These are phyloP conservation scores for Cutaneotrichosporon mucoides DNA, from an alignment of 1,284 basidiomycete species.

Conservation along the genomic window DNA sequence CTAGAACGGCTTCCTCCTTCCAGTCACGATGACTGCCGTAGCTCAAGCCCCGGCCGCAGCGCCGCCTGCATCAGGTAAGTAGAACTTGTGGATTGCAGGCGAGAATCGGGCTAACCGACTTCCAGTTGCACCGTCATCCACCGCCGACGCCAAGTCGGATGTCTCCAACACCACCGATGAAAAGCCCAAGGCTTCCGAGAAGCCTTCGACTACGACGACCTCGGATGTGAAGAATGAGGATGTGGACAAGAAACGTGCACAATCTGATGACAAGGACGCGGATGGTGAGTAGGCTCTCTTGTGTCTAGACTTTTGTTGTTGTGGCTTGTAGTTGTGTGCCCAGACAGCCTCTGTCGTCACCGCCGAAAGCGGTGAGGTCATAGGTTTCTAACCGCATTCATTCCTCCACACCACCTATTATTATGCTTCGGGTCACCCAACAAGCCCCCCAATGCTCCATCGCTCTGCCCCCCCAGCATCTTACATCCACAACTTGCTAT, in stretches of 20 bases:
- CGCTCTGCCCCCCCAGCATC: no score
- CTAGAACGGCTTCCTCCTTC: neutral
- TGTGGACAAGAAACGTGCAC: neutral
- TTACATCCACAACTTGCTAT: no score
- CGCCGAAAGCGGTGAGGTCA: neutral
- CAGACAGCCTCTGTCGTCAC: slow-evolving; percentile 4
- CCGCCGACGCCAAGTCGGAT: slow-evolving; percentile 7
- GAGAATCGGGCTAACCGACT: neutral
- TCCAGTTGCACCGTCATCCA: neutral
- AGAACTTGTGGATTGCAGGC: neutral
- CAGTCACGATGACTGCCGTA: slow-evolving; percentile 18
- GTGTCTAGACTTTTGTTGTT: neutral
- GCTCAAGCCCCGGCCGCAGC: slow-evolving; percentile 18
- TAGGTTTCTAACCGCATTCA: neutral
- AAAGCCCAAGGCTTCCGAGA: slow-evolving; percentile 4
- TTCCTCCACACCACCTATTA: no score
- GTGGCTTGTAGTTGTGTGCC: no score
- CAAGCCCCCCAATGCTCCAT: neutral
- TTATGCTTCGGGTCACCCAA: no score
- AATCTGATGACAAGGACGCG: slow-evolving; percentile 7
- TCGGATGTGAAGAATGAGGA: slow-evolving; percentile 2
- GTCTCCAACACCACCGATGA: neutral
- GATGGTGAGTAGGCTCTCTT: slow-evolving; percentile 8
- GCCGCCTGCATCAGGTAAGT: slow-evolving; percentile 16
- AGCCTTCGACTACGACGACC: neutral